Evolutionary conservation across 2,329 filamentous ascomycete species (phyloP).

Genomic region (Colletotrichum sp.): DNA sequence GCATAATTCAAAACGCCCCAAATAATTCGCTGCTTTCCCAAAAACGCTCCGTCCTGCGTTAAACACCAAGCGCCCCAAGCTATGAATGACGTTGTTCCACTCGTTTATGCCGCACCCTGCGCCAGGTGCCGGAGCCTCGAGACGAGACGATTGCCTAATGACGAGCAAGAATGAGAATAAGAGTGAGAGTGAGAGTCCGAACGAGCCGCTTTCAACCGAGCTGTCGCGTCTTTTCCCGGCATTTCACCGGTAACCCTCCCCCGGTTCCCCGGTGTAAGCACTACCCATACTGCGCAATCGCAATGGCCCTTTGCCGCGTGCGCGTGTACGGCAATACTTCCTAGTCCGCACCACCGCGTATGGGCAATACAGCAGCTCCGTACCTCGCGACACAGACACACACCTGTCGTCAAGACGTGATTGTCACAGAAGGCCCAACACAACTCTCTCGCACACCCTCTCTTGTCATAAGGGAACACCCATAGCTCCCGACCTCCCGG

Average conservation of each 20-base stretch:
- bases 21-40: neutral
- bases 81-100: neutral
- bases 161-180: neutral
- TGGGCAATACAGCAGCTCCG: neutral
- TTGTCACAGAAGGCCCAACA: neutral
- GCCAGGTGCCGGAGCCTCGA: neutral
- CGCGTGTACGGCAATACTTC: neutral
- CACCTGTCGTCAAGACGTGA: neutral
- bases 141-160: neutral
- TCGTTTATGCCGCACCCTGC: neutral
- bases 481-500: slow-evolving; percentile 10
- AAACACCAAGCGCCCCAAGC: neutral
- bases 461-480: neutral
- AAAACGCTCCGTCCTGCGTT: neutral
- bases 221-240: neutral
- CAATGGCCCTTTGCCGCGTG: slow-evolving; percentile 3
- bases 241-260: neutral
- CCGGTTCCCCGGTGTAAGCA: slow-evolving; percentile 15
- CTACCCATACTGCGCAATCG: neutral
- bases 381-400: neutral
- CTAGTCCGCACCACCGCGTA: neutral
- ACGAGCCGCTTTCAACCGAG: neutral
- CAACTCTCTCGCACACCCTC: neutral
- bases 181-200: neutral
- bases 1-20: slow-evolving; percentile 11